phyloP scores from a whole-genome alignment of 495 filamentous ascomycete species.

The Xanthoparmelia taractica region DNA sequence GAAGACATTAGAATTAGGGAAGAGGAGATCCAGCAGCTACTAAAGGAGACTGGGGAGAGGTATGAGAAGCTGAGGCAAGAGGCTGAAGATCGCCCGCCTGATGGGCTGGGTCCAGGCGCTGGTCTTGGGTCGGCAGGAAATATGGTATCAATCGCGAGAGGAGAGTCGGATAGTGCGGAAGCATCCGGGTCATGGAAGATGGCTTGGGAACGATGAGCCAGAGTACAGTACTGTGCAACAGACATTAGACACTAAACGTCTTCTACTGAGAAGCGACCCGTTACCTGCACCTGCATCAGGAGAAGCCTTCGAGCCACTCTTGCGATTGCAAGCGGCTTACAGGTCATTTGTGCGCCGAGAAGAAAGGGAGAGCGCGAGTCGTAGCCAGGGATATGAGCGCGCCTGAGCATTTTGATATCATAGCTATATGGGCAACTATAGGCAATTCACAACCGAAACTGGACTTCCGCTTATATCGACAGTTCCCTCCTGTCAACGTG shows the following conservation, averaged over 20 bases:
- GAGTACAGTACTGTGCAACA: not conserved
- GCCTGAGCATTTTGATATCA: not conserved
- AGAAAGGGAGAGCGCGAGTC: not conserved
- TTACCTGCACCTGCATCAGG: not conserved
- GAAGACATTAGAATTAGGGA: conserved; percentile 64
- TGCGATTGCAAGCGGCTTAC: not conserved
- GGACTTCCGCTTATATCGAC: no score
- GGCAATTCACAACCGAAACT: no score
- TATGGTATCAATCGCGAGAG: not conserved
- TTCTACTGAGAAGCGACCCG: not conserved
- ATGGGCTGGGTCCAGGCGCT: not conserved
- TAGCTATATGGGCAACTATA: no score
- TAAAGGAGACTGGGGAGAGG: conserved; percentile 75
- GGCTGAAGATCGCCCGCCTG: conserved; percentile 31
- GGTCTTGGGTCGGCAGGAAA: not conserved
- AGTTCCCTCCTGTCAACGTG: no score
- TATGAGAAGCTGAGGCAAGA: conserved; percentile 57
- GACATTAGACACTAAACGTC: not conserved
- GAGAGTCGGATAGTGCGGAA: not conserved
- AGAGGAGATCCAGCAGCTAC: conserved; percentile 68
- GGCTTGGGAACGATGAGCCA: conserved; percentile 4
- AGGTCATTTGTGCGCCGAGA: not conserved
- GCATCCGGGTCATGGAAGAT: not conserved
- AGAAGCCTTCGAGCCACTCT: not conserved
- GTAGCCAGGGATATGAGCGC: not conserved